Conservation (phyloP, 2,329 filamentous ascomycete genomes). For the Pseudogymnoascus sp. region DNA sequence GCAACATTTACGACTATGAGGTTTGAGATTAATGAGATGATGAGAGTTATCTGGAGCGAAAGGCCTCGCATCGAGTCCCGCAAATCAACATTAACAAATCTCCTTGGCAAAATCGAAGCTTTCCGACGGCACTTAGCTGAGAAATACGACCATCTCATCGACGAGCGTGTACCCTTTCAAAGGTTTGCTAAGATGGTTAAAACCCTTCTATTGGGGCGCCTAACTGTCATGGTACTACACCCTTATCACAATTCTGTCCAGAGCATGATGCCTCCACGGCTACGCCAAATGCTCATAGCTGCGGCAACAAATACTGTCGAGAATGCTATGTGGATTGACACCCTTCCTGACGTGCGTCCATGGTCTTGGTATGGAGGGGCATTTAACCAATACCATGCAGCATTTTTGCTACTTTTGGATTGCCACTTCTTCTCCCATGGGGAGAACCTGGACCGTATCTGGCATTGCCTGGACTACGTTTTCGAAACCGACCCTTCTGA, state of each 20-base stretch:
- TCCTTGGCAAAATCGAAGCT: conserved; percentile 61
- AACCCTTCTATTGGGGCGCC: conserved; percentile 53
- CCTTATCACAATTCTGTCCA: conserved; percentile 47
- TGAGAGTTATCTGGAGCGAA: conserved; percentile 63
- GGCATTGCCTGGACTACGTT: conserved; percentile 64
- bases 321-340: conserved; percentile 47
- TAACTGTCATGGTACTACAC: conserved; percentile 62
- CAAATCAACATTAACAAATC: conserved; percentile 53
- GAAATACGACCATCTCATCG: conserved; percentile 58
- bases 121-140: conserved; percentile 59
- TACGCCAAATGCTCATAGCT: conserved; percentile 58
- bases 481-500: conserved; percentile 53
- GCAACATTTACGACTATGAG: conserved; percentile 61
- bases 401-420: conserved; percentile 61
- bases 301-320: conserved; percentile 50
- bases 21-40: conserved; percentile 68
- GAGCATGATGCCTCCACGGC: conserved; percentile 49
- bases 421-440: conserved; percentile 44
- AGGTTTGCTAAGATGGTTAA: conserved; percentile 57
- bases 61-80: conserved; percentile 56
- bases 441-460: conserved; percentile 57
- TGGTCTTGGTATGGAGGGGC: conserved; percentile 69
- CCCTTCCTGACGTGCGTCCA: conserved; percentile 40
- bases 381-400: conserved; percentile 65
- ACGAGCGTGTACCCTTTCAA: conserved; percentile 53